Evolutionary conservation across 805 yeast genomes (phyloP), one percentile per base, ranked within the genome.

Genomic region (Teunomyces gatunensis): DNA sequence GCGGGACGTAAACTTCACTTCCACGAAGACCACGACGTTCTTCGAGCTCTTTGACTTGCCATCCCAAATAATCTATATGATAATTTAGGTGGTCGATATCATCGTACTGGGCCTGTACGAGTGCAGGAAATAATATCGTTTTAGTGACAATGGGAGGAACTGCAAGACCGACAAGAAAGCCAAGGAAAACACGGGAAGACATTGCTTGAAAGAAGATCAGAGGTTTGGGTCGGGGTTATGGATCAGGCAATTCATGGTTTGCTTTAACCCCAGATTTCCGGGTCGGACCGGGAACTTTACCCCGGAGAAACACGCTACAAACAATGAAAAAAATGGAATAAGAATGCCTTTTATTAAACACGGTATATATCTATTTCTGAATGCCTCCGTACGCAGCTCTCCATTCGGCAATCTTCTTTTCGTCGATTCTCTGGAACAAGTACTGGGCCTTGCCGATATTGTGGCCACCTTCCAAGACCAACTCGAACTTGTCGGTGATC

Each of bases 401-500:
- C 96, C 97, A 89, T 60, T 81, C 86, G 7, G 81, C 94, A 52
- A 91, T 77, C 75, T 87, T 85, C 72, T 83, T 83, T 61, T 88
- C 96, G 55, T 92, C 98, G 57, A 94, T 94, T 73, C 97, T 84
- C 62, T 78, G 80, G 79, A 94, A 94, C 71, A 94, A 76, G 71
- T 94, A 90, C 72, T 89, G 88, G 13, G 98, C 92, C 64, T 88
- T 84, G 52, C 89, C 92, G 53, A 94, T 86, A 69, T 85, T 81
- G 68, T 94, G 99, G 30, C 96, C 97, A 30, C 79, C 80, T 57
- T 75, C 71, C 55, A 94, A 75, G 42, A 84, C 80, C 47, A 87
- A 66, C 50, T 83, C 80, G 63, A 92, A 86, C 53, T 77, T 71
- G 62, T 89, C 89, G 25, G 90, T 88, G 53, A 91, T 92, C 44